Evolutionary conservation across 371 early-diverging fungal species (phyloP), one percentile per base, ranked within the genome.

Genomic region (Saksenaea vasiformis): DNA sequence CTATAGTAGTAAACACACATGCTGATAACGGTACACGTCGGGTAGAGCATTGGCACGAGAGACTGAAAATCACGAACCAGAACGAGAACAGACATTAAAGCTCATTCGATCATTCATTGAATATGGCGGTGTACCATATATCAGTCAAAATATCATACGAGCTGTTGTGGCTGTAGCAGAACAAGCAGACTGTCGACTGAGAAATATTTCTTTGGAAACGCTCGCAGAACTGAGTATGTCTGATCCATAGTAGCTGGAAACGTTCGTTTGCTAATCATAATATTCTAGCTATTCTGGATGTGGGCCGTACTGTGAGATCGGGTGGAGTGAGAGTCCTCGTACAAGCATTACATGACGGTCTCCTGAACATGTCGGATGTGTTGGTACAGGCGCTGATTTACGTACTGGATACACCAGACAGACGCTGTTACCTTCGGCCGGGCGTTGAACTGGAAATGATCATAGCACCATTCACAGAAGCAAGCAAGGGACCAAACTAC

Each of bases 151-250:
- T 11, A 74, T 95, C n/a, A 79, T 93, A 27, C 80, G 93, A 14
- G 80, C 90, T 1, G 66, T 94, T 1, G 89, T 92, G 2, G 87
- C 94, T 0, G 74, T 94, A 24, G 89, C 92, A 15, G 95, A 94
- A 61, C 92, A 93, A 62, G 68, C 77, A 2, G 94, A 94, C 47
- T 91, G 91, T 61, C 85, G 85, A 59, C 68, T 93, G 41, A 71
- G 93, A 54, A 86, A 84, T 60, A 82, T 91, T 3, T 88, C 90
- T 44, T 58, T 93, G 11, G 92, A 93, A 56, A 93, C 92, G 1
- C 65, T 95, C 15, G 88, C 91, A 54, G 95, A 95, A 74, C 70
- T 92, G 53, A 82, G 92, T 93, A 83, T 54, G 69, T 37, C 5
- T 22, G 1, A 22, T 14, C 8, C n/a, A 31, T 17, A 11, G n/a